phyloP scores from a whole-genome alignment of 2,329 filamentous ascomycete genomes.

The Pseudogymnoascus verrucosus region DNA sequence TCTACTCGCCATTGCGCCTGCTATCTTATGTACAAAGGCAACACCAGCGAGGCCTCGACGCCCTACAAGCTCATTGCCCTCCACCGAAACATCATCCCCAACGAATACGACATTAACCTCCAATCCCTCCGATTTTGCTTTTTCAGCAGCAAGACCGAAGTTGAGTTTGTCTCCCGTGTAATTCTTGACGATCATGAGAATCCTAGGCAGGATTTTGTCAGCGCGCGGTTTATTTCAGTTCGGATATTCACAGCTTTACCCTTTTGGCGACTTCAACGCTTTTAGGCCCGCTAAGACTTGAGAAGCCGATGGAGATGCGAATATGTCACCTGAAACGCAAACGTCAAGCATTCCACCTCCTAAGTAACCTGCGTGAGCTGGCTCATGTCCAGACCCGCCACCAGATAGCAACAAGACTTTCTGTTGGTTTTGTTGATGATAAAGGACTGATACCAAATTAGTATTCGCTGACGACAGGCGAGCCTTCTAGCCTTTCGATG shows the following conservation, averaged over 20 bases:
- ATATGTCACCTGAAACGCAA: conserved; percentile 30
- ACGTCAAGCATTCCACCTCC: conserved; percentile 29
- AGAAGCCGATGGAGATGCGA: conserved; percentile 30
- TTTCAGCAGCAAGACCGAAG: conserved; percentile 35
- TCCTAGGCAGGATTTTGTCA: conserved; percentile 13
- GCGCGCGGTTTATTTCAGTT: neutral
- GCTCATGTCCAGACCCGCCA: conserved; percentile 29
- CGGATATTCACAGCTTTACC: conserved; percentile 18
- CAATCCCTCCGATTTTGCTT: conserved; percentile 30
- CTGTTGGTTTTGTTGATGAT: neutral
- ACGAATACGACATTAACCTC: conserved; percentile 30
- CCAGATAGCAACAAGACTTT: conserved; percentile 15
- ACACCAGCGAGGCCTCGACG: conserved; percentile 32
- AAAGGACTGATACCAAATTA: neutral
- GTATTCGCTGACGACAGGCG: neutral
- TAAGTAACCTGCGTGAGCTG: conserved; percentile 33
- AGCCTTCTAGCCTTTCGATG: neutral
- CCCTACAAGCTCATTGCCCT: conserved; percentile 31
- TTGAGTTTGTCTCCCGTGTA: conserved; percentile 38
- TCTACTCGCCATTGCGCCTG: conserved; percentile 17
- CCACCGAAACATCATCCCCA: conserved; percentile 34
- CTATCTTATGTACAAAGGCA: neutral
- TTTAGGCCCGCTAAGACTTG: conserved; percentile 32
- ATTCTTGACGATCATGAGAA: conserved; percentile 30
- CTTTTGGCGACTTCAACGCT: conserved; percentile 25